These are phyloP conservation scores for Termitomyces sp. DNA, from an alignment of 768 basidiomycete genomes.

Conservation along the genomic window DNA sequence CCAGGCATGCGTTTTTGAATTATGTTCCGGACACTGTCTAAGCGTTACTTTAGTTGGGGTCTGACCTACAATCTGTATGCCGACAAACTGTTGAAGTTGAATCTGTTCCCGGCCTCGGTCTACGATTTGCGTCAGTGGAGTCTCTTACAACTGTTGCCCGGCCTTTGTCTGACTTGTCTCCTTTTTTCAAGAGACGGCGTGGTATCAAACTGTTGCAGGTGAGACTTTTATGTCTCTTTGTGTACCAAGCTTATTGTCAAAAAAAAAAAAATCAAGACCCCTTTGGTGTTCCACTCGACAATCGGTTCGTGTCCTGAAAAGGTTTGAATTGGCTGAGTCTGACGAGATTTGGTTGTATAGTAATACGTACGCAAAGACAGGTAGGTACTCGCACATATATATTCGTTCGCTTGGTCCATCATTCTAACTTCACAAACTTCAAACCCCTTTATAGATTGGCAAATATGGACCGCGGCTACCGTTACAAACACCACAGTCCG, in stretches of 20 bases:
- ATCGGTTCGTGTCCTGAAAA: constrained; percentile 25
- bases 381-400: constrained; percentile 27
- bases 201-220: constrained; percentile 44
- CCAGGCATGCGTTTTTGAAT: constrained; percentile 23
- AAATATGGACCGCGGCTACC: constrained; percentile 53
- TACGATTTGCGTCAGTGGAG: constrained; percentile 40
- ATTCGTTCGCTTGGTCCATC: too few relatives aligned
- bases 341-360: constrained; percentile 13
- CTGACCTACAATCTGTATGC: constrained; percentile 59
- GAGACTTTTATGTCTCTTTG: constrained; percentile 10
- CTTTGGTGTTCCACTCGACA: constrained; percentile 45
- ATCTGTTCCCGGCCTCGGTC: constrained; percentile 44
- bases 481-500: constrained; percentile 39
- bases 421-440: not conserved
- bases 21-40: not conserved
- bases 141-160: not conserved
- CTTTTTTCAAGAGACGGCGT: constrained; percentile 36
- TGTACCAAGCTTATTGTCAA: not conserved
- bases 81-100: constrained; percentile 49
- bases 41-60: constrained; percentile 42
- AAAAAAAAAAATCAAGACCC: constrained; percentile 21
- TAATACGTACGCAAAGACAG: constrained; percentile 53
- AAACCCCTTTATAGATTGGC: constrained; percentile 42
- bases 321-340: not conserved
- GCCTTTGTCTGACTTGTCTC: not conserved